These are phyloP conservation scores for Talaromyces albobiverticillius DNA, from an alignment of 2,329 filamentous ascomycete species.

Conservation along the genomic window DNA sequence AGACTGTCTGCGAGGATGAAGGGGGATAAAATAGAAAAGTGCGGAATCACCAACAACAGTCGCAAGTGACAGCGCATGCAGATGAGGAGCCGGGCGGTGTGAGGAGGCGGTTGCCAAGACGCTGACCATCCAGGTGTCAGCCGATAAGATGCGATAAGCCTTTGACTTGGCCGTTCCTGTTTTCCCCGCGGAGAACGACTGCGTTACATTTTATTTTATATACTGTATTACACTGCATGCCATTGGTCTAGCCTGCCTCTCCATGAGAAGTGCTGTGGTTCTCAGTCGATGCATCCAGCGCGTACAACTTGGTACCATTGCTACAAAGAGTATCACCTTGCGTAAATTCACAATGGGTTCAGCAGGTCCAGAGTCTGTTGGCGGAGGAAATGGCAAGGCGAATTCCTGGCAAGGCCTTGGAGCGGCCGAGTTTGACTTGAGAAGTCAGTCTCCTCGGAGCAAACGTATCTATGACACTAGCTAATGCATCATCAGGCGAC, in stretches of 20 bases:
- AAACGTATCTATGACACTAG: no score
- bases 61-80: not conserved
- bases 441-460: conserved; percentile 38
- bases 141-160: not conserved
- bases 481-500: conserved; percentile 50
- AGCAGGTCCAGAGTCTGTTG: conserved; percentile 18
- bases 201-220: no score
- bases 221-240: no score
- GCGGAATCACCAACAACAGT: not conserved
- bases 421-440: conserved; percentile 56
- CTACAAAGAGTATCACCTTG: conserved; percentile 12
- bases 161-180: no score
- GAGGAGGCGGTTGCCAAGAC: not conserved
- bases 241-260: not conserved
- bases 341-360: conserved; percentile 20
- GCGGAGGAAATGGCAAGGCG: conserved; percentile 19
- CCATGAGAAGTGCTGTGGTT: conserved; percentile 14
- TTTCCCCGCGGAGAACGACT: not conserved
- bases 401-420: conserved; percentile 45
- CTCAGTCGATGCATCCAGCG: conserved; percentile 13
- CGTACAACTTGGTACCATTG: not conserved
- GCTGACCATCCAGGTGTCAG: not conserved
- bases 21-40: not conserved
- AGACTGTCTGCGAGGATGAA: not conserved
- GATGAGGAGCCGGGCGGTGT: not conserved